phyloP scores from a whole-genome alignment of 140 eudicot species.

The Senecio squalidus region DNA sequence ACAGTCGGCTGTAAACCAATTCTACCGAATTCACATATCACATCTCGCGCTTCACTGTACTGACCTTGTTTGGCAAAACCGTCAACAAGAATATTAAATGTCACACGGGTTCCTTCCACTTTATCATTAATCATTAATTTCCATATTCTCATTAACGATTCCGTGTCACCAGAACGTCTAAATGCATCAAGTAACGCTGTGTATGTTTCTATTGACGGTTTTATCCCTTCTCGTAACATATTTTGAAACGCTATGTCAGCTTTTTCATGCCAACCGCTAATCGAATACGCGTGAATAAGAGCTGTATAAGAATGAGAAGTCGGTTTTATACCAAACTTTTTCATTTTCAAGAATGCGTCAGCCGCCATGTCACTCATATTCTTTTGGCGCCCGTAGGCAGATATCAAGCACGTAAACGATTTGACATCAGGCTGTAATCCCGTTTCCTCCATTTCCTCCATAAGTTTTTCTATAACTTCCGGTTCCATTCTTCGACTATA shows the following conservation, averaged over 20 bases:
- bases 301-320: slow-evolving; percentile 86
- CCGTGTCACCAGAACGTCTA: slow-evolving; percentile 85
- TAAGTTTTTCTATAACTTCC: slow-evolving; percentile 70
- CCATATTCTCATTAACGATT: slow-evolving; percentile 72
- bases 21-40: slow-evolving; percentile 71
- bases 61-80: slow-evolving; percentile 92
- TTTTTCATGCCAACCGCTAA: slow-evolving; percentile 81
- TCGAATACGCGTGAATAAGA: slow-evolving; percentile 82
- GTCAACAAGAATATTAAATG: slow-evolving; percentile 74
- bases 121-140: slow-evolving; percentile 73
- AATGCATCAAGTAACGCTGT: slow-evolving; percentile 82
- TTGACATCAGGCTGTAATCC: slow-evolving; percentile 69
- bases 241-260: slow-evolving; percentile 69
- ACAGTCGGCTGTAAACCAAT: slow-evolving; percentile 80
- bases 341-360: slow-evolving; percentile 79
- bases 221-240: slow-evolving; percentile 71
- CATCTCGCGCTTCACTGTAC: slow-evolving; percentile 86
- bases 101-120: slow-evolving; percentile 79
- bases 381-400: slow-evolving; percentile 87
- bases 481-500: slow-evolving; percentile 93
- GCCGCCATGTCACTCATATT: slow-evolving; percentile 92
- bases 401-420: slow-evolving; percentile 75
- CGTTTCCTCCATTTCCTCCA: slow-evolving; percentile 65
- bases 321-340: slow-evolving; percentile 72
- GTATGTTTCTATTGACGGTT: slow-evolving; percentile 80